phyloP scores from a whole-genome alignment of 2,329 filamentous ascomycete species.

The Lasiodiplodia sp. region DNA sequence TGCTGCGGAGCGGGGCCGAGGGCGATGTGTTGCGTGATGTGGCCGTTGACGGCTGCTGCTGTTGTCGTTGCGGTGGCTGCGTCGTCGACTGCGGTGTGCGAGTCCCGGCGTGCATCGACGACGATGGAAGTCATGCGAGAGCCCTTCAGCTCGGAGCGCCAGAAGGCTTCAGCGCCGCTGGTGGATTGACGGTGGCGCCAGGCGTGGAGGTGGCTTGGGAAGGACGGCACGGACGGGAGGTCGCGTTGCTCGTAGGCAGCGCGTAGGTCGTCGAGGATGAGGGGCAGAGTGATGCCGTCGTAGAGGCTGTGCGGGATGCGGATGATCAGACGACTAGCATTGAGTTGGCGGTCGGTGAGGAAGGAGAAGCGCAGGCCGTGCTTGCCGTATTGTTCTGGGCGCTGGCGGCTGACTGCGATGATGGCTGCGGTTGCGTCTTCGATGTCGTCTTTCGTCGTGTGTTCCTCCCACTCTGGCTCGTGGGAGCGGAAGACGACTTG shows the following conservation, averaged over 20 bases:
- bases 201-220: slow-evolving; percentile 55
- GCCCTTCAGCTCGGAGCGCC: slow-evolving; percentile 66
- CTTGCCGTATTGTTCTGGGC: slow-evolving; percentile 64
- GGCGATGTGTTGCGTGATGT: neutral
- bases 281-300: slow-evolving; percentile 70
- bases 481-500: slow-evolving; percentile 66
- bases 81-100: too few relatives aligned
- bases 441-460: slow-evolving; percentile 49
- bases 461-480: slow-evolving; percentile 54
- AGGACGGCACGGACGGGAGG: slow-evolving; percentile 44
- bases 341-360: slow-evolving; percentile 51
- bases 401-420: slow-evolving; percentile 63
- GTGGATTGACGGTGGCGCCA: slow-evolving; percentile 60
- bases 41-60: slow-evolving; percentile 40
- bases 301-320: slow-evolving; percentile 74
- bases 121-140: slow-evolving; percentile 48
- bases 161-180: slow-evolving; percentile 68
- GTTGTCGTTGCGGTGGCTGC: slow-evolving; percentile 36
- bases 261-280: slow-evolving; percentile 67
- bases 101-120: too few relatives aligned
- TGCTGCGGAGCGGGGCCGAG: slow-evolving; percentile 35
- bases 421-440: slow-evolving; percentile 61
- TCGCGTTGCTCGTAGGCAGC: slow-evolving; percentile 56
- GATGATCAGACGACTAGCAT: slow-evolving; percentile 58
- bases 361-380: slow-evolving; percentile 63